Evolutionary conservation across 352 stramenopile genomes (phyloP).

Genomic region (Pythium coloratum): DNA sequence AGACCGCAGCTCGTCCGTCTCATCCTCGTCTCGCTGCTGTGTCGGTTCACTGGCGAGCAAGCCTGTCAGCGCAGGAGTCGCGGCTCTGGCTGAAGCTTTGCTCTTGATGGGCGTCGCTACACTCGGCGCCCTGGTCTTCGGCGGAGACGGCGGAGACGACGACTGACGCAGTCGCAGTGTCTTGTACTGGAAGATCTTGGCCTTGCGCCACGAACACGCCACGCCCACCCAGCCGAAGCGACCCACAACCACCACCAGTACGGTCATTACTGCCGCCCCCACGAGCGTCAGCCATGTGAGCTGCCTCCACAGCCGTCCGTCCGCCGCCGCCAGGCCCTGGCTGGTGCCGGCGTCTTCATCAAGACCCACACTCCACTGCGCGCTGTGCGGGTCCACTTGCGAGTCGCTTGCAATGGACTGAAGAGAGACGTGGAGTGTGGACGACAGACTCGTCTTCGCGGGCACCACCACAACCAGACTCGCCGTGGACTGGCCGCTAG

Average conservation of each 20-base stretch:
- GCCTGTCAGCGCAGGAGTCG: too few species aligned
- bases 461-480: constrained; percentile 9
- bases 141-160: neutral
- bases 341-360: neutral
- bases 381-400: neutral
- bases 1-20: constrained; percentile 37
- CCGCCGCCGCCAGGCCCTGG: neutral
- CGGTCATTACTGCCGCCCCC: constrained; percentile 3
- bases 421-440: constrained; percentile 11
- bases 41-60: neutral
- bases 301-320: constrained; percentile 32
- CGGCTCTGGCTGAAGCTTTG: neutral
- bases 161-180: constrained; percentile 28
- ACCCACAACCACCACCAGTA: constrained; percentile 26
- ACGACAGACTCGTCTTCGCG: neutral
- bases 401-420: neutral
- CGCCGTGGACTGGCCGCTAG: neutral
- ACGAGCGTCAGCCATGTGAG: constrained; percentile 26
- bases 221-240: constrained; percentile 12
- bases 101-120: neutral
- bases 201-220: constrained; percentile 16
- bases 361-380: constrained; percentile 1
- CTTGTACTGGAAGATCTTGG: constrained; percentile 55
- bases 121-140: neutral
- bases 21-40: constrained; percentile 23